Evolutionary conservation across 2,329 filamentous ascomycete species (phyloP).

Genomic region (Pseudohalonectria lignicola): DNA sequence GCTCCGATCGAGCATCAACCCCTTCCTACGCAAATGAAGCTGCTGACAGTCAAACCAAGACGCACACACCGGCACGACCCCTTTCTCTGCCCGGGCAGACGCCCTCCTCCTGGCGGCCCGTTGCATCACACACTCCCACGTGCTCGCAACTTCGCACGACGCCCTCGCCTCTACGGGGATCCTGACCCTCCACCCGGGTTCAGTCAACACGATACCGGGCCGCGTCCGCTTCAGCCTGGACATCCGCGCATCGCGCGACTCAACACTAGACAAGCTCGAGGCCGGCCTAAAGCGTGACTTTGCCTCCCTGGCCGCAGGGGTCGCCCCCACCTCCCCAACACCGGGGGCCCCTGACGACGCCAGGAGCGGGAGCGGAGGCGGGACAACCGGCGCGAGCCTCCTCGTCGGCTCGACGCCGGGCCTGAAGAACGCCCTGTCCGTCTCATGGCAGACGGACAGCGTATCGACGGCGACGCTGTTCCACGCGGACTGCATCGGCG

Average conservation of each 20-base stretch:
- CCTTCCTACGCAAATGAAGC: not conserved
- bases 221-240: constrained; percentile 58
- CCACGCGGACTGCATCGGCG: constrained; percentile 54
- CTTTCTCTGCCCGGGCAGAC: constrained; percentile 23
- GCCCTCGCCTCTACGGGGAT: constrained; percentile 63
- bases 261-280: constrained; percentile 46
- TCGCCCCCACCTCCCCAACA: constrained; percentile 18
- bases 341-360: constrained; percentile 26
- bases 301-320: constrained; percentile 42
- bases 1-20: too few relatives aligned
- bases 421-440: constrained; percentile 25
- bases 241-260: constrained; percentile 48
- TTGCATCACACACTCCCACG: constrained; percentile 56
- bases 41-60: too few relatives aligned
- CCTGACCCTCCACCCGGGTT: constrained; percentile 50
- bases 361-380: too few relatives aligned
- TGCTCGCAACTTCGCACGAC: constrained; percentile 45
- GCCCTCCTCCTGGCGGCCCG: constrained; percentile 34
- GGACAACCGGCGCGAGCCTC: constrained; percentile 7
- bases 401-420: constrained; percentile 9
- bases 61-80: constrained; percentile 66
- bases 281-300: constrained; percentile 46
- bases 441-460: constrained; percentile 48
- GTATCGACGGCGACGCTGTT: constrained; percentile 53
- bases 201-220: constrained; percentile 64